These are phyloP conservation scores for Candida corydali DNA, from an alignment of 805 yeast genomes.

Conservation along the genomic window DNA sequence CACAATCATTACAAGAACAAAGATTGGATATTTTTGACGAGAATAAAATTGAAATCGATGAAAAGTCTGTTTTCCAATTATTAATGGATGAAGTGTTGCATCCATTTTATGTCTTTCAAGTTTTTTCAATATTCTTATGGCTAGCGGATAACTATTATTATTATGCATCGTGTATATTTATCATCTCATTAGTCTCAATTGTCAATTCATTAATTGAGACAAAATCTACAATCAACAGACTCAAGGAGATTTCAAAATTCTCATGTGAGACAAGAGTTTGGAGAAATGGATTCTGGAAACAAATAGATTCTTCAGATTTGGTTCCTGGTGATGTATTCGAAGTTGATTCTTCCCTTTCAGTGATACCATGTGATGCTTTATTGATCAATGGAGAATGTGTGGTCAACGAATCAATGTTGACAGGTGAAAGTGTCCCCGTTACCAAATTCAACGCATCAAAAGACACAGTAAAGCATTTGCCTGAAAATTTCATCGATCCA, in stretches of 20 bases:
- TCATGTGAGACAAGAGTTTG: constrained; percentile 83
- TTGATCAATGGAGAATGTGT: constrained; percentile 89
- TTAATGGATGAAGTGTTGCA: constrained; percentile 85
- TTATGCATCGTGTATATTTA: constrained; percentile 87
- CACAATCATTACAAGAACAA: constrained; percentile 64
- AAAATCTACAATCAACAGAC: constrained; percentile 62
- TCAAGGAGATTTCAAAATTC: constrained; percentile 69
- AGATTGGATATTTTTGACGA: constrained; percentile 71
- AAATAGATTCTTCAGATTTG: constrained; percentile 65
- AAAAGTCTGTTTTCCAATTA: constrained; percentile 61
- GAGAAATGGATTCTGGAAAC: constrained; percentile 92
- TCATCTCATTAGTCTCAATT: constrained; percentile 80
- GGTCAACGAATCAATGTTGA: constrained; percentile 95
- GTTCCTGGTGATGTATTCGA: constrained; percentile 97
- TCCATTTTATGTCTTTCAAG: constrained; percentile 93
- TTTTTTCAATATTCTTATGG: constrained; percentile 90
- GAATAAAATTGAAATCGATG: constrained; percentile 72
- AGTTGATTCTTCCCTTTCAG: constrained; percentile 72
- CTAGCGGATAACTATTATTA: constrained; percentile 87
- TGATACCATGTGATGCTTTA: constrained; percentile 86
- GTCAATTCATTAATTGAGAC: constrained; percentile 84
- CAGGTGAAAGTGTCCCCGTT: constrained; percentile 98
- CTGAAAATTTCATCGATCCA: constrained; percentile 60
- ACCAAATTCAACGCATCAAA: constrained; percentile 67
- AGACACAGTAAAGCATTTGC: constrained; percentile 54